Conservation (phyloP, 2,329 filamentous ascomycete genomes). For the Sarocladium oryzae region DNA sequence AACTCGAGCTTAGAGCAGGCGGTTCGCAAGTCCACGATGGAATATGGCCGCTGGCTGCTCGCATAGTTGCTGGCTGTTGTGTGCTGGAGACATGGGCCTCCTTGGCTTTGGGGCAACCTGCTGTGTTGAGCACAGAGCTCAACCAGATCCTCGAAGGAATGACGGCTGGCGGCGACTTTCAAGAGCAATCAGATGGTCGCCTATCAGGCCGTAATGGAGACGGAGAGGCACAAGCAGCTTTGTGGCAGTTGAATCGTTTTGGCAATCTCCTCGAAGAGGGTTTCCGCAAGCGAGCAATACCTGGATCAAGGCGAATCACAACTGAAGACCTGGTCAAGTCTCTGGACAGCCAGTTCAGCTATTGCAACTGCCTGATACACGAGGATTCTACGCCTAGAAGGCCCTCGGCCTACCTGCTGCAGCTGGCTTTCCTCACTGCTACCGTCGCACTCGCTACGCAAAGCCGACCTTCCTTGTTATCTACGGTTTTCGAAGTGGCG, state of each 20-base stretch:
- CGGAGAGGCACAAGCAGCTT: constrained; percentile 31
- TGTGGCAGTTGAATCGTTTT: constrained; percentile 36
- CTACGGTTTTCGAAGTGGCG: constrained; percentile 29
- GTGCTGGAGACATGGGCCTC: constrained; percentile 55
- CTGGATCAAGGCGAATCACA: constrained; percentile 11
- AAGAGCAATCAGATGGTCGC: background rate
- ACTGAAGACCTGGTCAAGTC: constrained; percentile 25
- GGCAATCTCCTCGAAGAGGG: constrained; percentile 26
- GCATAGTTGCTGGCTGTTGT: constrained; percentile 47
- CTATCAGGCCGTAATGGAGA: constrained; percentile 6
- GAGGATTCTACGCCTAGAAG: constrained; percentile 26
- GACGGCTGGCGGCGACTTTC: constrained; percentile 13
- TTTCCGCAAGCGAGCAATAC: constrained; percentile 14
- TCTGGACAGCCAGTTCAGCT: constrained; percentile 28
- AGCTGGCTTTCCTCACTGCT: constrained; percentile 30
- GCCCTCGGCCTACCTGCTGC: constrained; percentile 30
- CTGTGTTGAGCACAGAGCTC: constrained; percentile 41
- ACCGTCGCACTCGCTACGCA: constrained; percentile 26
- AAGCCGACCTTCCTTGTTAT: constrained; percentile 27
- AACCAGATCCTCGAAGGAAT: constrained; percentile 20
- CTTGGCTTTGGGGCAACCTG: constrained; percentile 40
- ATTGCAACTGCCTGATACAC: constrained; percentile 32
- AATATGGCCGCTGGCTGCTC: background rate
- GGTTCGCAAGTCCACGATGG: background rate
- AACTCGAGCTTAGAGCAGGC: background rate